Percentiles rank a stretch among this genome's conserved stretches.
phyloP scores from a whole-genome alignment of 805 yeast genomes.

The Wickerhamomyces bisporus region DNA sequence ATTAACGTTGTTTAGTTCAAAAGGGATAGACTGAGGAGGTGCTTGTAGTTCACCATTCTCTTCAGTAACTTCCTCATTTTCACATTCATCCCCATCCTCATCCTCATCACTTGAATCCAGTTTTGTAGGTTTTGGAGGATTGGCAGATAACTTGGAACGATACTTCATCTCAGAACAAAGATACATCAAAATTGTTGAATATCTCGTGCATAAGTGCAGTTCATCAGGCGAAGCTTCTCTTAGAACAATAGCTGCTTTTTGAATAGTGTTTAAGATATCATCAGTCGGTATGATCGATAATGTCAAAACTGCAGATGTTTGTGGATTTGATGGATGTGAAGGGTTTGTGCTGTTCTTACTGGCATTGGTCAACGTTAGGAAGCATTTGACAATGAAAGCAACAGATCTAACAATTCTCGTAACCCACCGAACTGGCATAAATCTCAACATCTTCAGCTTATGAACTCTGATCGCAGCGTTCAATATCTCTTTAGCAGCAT shows the following conservation, averaged over 20 bases:
- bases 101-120: conserved; percentile 19
- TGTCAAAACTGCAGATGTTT: conserved; percentile 44
- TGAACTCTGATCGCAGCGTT: conserved; percentile 68
- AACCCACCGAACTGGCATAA: conserved; percentile 92
- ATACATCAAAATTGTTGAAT: conserved; percentile 71
- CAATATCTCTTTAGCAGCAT: conserved; percentile 77
- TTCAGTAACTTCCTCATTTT: conserved; percentile 1
- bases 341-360: conserved; percentile 10
- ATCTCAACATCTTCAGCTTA: conserved; percentile 54
- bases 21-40: too few species aligned
- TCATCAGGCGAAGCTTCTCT: conserved; percentile 88
- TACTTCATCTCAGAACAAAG: conserved; percentile 70
- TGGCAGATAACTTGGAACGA: conserved; percentile 27
- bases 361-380: conserved; percentile 50
- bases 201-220: conserved; percentile 74
- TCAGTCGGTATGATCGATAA: conserved; percentile 60
- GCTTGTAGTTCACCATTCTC: too few species aligned
- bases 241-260: conserved; percentile 65
- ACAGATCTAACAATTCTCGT: conserved; percentile 82
- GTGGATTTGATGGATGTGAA: conserved; percentile 26
- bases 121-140: conserved; percentile 24
- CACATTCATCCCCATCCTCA: conserved; percentile 12
- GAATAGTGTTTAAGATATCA: conserved; percentile 63
- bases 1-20: too few species aligned
- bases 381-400: conserved; percentile 85